Evolutionary conservation across 768 basidiomycete species (phyloP).

Genomic region (Dioszegia aurantiaca): DNA sequence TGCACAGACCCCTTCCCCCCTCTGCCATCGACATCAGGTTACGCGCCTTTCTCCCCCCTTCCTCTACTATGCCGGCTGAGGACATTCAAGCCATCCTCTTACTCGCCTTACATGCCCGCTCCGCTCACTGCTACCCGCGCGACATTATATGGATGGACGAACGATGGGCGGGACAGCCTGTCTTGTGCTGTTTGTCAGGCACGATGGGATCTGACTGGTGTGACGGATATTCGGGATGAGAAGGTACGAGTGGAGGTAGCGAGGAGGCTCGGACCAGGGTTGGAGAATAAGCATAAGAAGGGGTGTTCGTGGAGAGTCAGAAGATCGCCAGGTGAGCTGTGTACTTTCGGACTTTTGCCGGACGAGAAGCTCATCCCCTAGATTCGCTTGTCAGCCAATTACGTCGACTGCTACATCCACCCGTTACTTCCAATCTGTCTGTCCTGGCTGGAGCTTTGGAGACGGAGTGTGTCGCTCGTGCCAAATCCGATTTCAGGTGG

Average conservation of each 20-base stretch:
- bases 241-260: constrained; percentile 29
- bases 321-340: constrained; percentile 3
- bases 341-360: too few species aligned
- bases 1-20: constrained; percentile 26
- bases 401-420: constrained; percentile 25
- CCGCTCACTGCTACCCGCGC: constrained; percentile 18
- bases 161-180: constrained; percentile 15
- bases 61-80: constrained; percentile 29
- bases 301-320: constrained; percentile 35
- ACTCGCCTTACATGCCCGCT: constrained; percentile 11
- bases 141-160: constrained; percentile 33
- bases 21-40: constrained; percentile 20
- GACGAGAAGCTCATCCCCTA: constrained; percentile 2
- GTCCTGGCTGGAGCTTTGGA: constrained; percentile 20
- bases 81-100: constrained; percentile 25
- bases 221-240: constrained; percentile 26
- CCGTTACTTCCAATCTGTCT: constrained; percentile 23
- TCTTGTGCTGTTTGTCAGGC: constrained; percentile 25
- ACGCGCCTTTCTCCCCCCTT: constrained; percentile 33
- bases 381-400: constrained; percentile 23
- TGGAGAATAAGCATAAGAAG: constrained; percentile 21
- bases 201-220: constrained; percentile 16
- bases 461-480: constrained; percentile 8
- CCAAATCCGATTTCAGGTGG: constrained; percentile 9
- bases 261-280: constrained; percentile 20